Base-by-base conservation (phyloP, 2,329 filamentous ascomycete genomes). In the Albifimbria verrucaria region DNA sequence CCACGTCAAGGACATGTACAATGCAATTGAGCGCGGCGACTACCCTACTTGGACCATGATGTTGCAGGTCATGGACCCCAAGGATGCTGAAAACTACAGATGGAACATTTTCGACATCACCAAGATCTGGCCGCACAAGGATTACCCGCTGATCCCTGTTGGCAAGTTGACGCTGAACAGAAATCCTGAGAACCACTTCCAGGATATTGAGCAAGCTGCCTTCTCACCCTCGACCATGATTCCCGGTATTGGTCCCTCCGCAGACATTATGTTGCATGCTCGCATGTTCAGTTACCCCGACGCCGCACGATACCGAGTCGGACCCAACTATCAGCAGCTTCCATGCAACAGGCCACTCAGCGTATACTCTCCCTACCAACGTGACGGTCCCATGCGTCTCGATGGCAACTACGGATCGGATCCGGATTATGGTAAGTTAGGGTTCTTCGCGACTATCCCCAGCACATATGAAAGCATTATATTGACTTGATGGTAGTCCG, bases 81-180 rank as follows among this genome's bases (percentile, higher is more conserved):
- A 77, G 46, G 70, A 82, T 57, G 77, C 78, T 2, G 75, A 77
- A 49, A 73, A 58, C 0, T 75, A 75, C 53, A 67, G 70, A 2
- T 72, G 73, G 55, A 76, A 80, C 52, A 72, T 83, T 45, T 82
- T 85, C 58, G 82, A 86, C 58, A 71, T 77, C 32, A 85, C 81
- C 10, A 78, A 82, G 54, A 72, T 77, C 25, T 82, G 79, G 79
- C 76, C 79, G 0, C 72, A 79, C 39, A 65, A 69, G 24, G 70
- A 80, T 22, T 80, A 74, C 55, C 79, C 80, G 0, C 60, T 81
- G 46, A 65, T 70, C 2, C 67, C 69, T 10, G 69, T 84, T 32
- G 81, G 81, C 17, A 71, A 72, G 44, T 65, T 85, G 58, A 77
- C 72, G 0, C 64, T 85, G 11, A 77, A 81, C 59, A 68, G 69